phyloP scores from a whole-genome alignment of 2,329 filamentous ascomycete genomes.

The Teratosphaeria gauchensis region DNA sequence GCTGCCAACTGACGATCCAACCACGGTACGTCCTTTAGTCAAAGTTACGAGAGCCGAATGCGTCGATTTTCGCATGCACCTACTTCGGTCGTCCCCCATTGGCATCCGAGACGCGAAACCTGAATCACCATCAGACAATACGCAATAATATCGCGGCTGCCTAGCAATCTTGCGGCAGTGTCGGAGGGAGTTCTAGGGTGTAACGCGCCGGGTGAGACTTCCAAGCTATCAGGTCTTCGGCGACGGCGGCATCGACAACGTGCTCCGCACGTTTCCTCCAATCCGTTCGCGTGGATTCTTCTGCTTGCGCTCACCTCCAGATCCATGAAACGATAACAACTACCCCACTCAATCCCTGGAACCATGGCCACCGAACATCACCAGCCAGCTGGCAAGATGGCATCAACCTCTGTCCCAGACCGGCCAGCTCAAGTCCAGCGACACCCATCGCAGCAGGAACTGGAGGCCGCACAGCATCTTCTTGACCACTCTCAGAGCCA shows the following conservation, averaged over 20 bases:
- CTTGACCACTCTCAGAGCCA: slow-evolving; percentile 36
- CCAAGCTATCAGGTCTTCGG: background rate
- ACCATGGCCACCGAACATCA: background rate
- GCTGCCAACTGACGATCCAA: background rate
- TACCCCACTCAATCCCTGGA: background rate
- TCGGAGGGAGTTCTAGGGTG: too few species aligned
- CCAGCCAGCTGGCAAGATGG: background rate
- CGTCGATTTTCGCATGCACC: background rate
- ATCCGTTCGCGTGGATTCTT: background rate
- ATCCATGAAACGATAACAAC: background rate
- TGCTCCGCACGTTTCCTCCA: background rate
- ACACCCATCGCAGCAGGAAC: slow-evolving; percentile 37
- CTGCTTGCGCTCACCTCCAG: background rate
- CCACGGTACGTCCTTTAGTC: background rate
- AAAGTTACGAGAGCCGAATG: background rate
- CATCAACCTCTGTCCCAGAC: background rate
- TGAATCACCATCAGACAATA: background rate
- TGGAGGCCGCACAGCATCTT: slow-evolving; percentile 41
- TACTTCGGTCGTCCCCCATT: background rate
- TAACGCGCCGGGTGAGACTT: background rate
- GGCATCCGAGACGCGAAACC: background rate
- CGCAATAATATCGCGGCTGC: background rate
- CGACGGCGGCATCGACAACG: background rate
- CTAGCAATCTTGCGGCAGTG: background rate
- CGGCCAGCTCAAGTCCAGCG: background rate